These are phyloP conservation scores for Lasiosphaeria miniovina DNA, from an alignment of 495 filamentous ascomycete genomes.

Conservation along the genomic window DNA sequence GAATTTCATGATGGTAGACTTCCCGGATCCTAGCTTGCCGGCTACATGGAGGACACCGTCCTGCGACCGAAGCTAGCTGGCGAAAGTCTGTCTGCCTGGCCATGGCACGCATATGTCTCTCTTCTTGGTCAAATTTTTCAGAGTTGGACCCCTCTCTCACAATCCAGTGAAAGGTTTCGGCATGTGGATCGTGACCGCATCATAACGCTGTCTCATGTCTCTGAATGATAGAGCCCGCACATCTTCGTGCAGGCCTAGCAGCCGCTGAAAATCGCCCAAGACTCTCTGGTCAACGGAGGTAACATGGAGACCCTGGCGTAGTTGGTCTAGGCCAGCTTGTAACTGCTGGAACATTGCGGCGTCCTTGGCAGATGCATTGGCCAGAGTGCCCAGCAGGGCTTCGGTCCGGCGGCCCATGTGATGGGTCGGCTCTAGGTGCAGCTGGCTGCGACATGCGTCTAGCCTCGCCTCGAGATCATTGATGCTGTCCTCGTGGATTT, in stretches of 20 bases:
- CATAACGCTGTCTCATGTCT: slow-evolving; percentile 18
- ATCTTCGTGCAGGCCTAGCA: slow-evolving; percentile 12
- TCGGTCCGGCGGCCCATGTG: not conserved
- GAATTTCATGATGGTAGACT: slow-evolving; percentile 37
- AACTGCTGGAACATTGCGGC: not conserved
- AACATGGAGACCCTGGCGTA: not conserved
- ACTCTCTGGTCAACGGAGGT: slow-evolving; percentile 3
- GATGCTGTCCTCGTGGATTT: slow-evolving; percentile 20
- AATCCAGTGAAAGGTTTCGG: slow-evolving; percentile 16
- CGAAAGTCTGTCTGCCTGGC: not conserved
- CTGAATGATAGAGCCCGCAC: slow-evolving; percentile 23
- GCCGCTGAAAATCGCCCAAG: slow-evolving; percentile 1
- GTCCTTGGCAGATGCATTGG: not conserved
- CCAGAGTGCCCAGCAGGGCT: not conserved
- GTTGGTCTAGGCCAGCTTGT: too few species aligned
- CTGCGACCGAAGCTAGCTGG: slow-evolving; percentile 10
- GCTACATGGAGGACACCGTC: slow-evolving; percentile 29
- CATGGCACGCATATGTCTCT: not conserved
- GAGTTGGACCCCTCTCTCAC: not conserved
- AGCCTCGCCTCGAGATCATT: slow-evolving; percentile 22
- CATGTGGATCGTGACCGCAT: slow-evolving; percentile 10
- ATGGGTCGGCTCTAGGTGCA: slow-evolving; percentile 7
- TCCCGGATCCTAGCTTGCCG: slow-evolving; percentile 40
- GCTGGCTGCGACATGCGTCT: slow-evolving; percentile 12
- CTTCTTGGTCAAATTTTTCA: not conserved